Evolutionary conservation across 495 filamentous ascomycete genomes (phyloP), one percentile per base, ranked within the genome.

Genomic region (Xylaria intraflava): DNA sequence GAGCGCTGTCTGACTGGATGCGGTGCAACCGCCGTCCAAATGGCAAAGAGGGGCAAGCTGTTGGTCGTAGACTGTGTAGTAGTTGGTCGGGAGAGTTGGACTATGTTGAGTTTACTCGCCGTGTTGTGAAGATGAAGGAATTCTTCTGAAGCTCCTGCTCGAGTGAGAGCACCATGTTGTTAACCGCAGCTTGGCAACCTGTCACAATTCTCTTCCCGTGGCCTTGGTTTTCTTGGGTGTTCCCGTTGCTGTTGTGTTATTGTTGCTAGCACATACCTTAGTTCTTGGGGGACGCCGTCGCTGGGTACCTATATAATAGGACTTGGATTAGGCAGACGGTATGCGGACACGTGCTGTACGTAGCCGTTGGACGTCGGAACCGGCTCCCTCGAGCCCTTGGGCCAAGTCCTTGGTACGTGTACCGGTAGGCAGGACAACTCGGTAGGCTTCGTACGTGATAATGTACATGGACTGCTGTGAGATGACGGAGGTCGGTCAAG

Each of bases 281-380:
- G n/a, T n/a, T n/a, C n/a, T n/a, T n/a, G n/a, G n/a, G n/a, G n/a
- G n/a, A n/a, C n/a, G n/a, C n/a, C n/a, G n/a, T n/a, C n/a, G n/a
- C n/a, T n/a, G n/a, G n/a, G n/a, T n/a, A n/a, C n/a, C n/a, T n/a
- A n/a, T n/a, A n/a, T n/a, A n/a, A n/a, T n/a, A n/a, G n/a, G n/a
- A n/a, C n/a, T n/a, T n/a, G n/a, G n/a, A n/a, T n/a, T n/a, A n/a
- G n/a, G n/a, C n/a, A n/a, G n/a, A n/a, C n/a, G n/a, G n/a, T n/a
- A n/a, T n/a, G n/a, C n/a, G 4, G 14, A 35, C 11, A 38, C 11
- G n/a, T 19, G 35, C 35, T 53, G 39, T 38, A 24, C 40, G 29
- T 45, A 10, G 30, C 50, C 41, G 50, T 33, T 45, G 41, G 49
- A 43, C 44, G 8, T 41, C 51, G 51, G 42, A 53, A 53, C 51